Conservation (phyloP, 768 basidiomycete species). For the Panaeolus cyanescens region DNA sequence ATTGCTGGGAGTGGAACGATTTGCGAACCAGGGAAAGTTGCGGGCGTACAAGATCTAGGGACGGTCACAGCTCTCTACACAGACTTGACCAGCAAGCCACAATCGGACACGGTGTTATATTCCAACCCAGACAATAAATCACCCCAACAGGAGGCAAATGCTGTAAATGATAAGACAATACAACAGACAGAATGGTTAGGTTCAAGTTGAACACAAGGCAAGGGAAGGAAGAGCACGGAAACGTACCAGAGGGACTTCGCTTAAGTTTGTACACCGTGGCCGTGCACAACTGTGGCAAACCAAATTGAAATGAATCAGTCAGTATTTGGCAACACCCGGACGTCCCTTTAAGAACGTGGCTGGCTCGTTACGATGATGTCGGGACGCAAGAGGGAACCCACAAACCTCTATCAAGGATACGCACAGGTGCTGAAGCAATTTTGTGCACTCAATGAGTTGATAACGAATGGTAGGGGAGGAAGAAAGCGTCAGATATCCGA, state of each 20-base stretch:
- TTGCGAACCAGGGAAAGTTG: not conserved
- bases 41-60: not conserved
- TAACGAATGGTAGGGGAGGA: not conserved
- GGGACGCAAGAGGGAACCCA: not conserved
- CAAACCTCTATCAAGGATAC: not conserved
- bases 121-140: not conserved
- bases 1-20: not conserved
- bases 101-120: not conserved
- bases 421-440: not conserved
- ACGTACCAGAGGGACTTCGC: not conserved
- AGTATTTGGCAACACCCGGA: not conserved
- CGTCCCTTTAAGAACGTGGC: not conserved
- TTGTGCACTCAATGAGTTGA: not conserved
- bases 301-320: not conserved
- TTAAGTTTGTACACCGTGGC: not conserved
- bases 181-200: not conserved
- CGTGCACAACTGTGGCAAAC: not conserved
- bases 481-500: not conserved
- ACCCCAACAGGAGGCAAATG: not conserved
- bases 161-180: not conserved
- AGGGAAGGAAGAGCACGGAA: not conserved
- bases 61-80: not conserved
- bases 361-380: not conserved
- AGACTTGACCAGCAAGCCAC: not conserved
- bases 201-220: not conserved